Evolutionary conservation across 345 rosid genomes (phyloP).

Genomic region (Eucalyptus viminalis): DNA sequence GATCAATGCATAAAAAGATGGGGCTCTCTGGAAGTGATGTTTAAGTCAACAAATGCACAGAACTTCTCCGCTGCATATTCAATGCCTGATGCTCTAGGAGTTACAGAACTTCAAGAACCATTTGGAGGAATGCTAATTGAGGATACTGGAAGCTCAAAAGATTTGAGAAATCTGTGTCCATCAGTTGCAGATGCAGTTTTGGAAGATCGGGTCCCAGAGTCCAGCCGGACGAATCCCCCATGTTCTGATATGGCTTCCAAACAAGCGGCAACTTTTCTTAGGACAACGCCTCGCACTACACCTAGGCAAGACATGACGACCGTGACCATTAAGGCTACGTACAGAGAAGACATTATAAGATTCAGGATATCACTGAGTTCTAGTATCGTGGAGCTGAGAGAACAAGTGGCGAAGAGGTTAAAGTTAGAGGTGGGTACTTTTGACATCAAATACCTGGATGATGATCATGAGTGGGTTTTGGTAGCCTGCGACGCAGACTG

Average conservation of each 20-base stretch:
- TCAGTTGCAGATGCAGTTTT: constrained; percentile 22
- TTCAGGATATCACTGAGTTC: constrained; percentile 48
- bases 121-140: constrained; percentile 59
- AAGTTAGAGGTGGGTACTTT: constrained; percentile 66
- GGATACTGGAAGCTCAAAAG: constrained; percentile 85
- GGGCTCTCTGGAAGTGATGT: constrained; percentile 25
- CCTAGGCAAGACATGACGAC: constrained; percentile 23
- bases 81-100: constrained; percentile 24
- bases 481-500: constrained; percentile 77
- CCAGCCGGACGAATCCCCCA: not conserved
- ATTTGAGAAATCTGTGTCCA: constrained; percentile 62
- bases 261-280: constrained; percentile 7
- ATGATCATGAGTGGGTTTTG: constrained; percentile 77
- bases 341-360: constrained; percentile 71
- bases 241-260: constrained; percentile 1
- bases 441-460: constrained; percentile 75
- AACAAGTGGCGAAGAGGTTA: constrained; percentile 81
- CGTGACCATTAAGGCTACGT: constrained; percentile 67
- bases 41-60: constrained; percentile 10
- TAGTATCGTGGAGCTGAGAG: constrained; percentile 52
- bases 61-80: constrained; percentile 26
- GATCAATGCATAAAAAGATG: constrained; percentile 10
- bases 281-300: not conserved
- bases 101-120: constrained; percentile 27
- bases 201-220: constrained; percentile 44